Evolutionary conservation across 2,329 filamentous ascomycete species (phyloP), one percentile per base, ranked within the genome.

Genomic region (Fusarium sp.): DNA sequence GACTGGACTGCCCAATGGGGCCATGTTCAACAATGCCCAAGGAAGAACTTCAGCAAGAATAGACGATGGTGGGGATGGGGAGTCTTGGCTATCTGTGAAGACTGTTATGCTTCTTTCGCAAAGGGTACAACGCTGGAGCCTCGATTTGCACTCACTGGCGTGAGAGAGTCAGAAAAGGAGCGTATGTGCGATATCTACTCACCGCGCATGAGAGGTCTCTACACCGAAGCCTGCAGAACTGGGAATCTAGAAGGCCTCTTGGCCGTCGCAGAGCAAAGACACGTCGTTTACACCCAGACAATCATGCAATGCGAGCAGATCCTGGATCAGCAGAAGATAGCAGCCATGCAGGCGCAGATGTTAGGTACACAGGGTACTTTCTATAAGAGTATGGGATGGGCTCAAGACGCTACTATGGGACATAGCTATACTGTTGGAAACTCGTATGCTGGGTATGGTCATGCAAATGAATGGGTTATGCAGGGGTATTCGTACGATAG

Each of bases 151-250:
- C 68, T 82, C 22, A 72, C 70, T 4, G 77, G 79, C 10, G 54
- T 63, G 5, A 38, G 63, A 5, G 67, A 77, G 1, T 48, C 75
- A 1, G 44, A 61, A 64, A 65, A 58, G 0, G 36, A 64, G 39
- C 67, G 72, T 6, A 80, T 83, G 75, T 83, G 82, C 68, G 81
- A 83, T 50, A 68, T 83, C 47, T 84, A 81, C 63, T 82, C 80
- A 10, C 74, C 77, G 30, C 81, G 81, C 16, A 83, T 84, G 78
- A 79, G 82, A 12, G 53, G 65, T 1, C 54, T 82, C 1, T 83
- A 82, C 68, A 63, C 60, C 3, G 72, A 79, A 30, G 80, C 81
- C 6, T 81, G 81, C 50, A 42, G 47, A 11, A 59, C 73, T 8
- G 69, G 56, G 2, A 71, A 78, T 38, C 72, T 78, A 1, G 68